These are phyloP conservation scores for Phytophthora vignae DNA, from an alignment of 352 stramenopile species.

Conservation along the genomic window DNA sequence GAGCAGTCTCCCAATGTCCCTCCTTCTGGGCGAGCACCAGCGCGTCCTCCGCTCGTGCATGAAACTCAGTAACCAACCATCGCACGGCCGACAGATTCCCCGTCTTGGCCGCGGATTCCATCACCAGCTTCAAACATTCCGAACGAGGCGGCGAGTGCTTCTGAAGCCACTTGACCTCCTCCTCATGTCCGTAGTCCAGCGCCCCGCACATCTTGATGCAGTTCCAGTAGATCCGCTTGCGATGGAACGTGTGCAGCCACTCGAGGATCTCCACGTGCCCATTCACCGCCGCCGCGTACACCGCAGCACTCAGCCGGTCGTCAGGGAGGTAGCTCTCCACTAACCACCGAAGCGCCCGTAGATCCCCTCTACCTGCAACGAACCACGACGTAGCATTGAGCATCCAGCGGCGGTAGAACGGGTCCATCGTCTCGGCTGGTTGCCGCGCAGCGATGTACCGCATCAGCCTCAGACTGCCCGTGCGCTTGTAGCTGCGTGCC, in stretches of 20 bases:
- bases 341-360: conserved; percentile 34
- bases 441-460: conserved; percentile 27
- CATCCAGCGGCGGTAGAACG: conserved; percentile 38
- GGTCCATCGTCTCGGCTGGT: conserved; percentile 11
- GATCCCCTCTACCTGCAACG: conserved; percentile 22
- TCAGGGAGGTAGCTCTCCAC: conserved; percentile 18
- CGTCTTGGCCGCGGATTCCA: conserved; percentile 25
- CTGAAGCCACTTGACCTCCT: conserved; percentile 55
- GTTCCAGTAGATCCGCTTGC: conserved; percentile 26
- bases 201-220: conserved; percentile 38
- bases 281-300: conserved; percentile 36
- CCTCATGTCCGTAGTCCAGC: conserved; percentile 50
- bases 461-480: conserved; percentile 24
- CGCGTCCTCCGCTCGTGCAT: conserved; percentile 20
- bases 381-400: conserved; percentile 34
- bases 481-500: conserved; percentile 26
- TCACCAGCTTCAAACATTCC: conserved; percentile 32
- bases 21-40: conserved; percentile 24
- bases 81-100: conserved; percentile 22
- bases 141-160: conserved; percentile 28
- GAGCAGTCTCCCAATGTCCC: conserved; percentile 19
- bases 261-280: conserved; percentile 32
- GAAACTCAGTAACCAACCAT: conserved; percentile 26
- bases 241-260: conserved; percentile 25
- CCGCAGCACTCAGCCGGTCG: conserved; percentile 16